Conservation (phyloP, 1,284 basidiomycete genomes). For the Marasmius oreades region DNA sequence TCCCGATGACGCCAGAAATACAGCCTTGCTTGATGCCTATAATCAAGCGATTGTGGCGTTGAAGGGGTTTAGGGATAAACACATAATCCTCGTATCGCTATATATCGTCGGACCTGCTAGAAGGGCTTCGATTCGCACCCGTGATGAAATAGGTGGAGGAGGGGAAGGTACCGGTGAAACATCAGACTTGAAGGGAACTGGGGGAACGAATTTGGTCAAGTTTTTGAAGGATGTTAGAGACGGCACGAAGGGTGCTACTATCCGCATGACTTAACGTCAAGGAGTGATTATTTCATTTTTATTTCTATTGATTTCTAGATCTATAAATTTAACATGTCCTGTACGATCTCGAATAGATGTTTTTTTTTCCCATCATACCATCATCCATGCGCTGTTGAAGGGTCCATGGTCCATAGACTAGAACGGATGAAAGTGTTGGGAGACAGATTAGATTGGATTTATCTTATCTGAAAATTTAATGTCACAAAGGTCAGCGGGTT, state of each 20-base stretch:
- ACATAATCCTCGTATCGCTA: slow-evolving; percentile 77
- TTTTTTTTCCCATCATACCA: no score
- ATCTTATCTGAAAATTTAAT: no score
- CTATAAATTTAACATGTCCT: no score
- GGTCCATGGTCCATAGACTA: no score
- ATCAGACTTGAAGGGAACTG: slow-evolving; percentile 74
- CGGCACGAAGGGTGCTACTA: slow-evolving; percentile 51
- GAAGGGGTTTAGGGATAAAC: slow-evolving; percentile 77
- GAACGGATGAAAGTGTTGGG: no score
- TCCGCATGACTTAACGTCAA: slow-evolving; percentile 1
- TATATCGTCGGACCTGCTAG: slow-evolving; percentile 74
- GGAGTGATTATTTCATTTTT: no score
- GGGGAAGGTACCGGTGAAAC: slow-evolving; percentile 15
- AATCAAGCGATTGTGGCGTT: slow-evolving; percentile 70
- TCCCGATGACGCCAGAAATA: slow-evolving; percentile 15
- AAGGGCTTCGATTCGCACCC: slow-evolving; percentile 24
- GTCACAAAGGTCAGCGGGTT: neutral
- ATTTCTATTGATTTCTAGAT: neutral
- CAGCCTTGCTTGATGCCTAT: slow-evolving; percentile 54
- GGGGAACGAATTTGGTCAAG: slow-evolving; percentile 74
- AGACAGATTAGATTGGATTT: no score
- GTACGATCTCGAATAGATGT: no score
- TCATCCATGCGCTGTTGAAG: no score
- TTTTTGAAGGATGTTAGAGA: slow-evolving; percentile 80
- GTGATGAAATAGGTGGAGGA: slow-evolving; percentile 8